phyloP scores from a whole-genome alignment of 495 filamentous ascomycete species.

The Neurospora sp. region DNA sequence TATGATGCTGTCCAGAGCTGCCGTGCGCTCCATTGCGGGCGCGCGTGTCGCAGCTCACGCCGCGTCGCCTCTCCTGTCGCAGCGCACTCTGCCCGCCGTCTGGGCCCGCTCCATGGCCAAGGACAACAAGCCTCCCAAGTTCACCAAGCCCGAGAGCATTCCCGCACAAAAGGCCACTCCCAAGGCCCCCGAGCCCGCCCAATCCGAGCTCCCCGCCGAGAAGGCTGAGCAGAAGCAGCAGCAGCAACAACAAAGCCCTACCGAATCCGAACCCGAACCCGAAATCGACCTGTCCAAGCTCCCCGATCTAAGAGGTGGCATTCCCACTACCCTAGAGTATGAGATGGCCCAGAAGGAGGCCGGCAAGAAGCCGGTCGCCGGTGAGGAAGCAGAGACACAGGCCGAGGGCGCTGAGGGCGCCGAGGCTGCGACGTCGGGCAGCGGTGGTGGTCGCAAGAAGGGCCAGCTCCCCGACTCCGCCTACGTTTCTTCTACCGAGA shows the following conservation, averaged over 20 bases:
- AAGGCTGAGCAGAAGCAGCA: not conserved
- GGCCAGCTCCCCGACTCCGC: constrained; percentile 67
- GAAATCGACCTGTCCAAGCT: constrained; percentile 46
- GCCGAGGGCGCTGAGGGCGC: constrained; percentile 18
- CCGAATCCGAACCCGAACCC: constrained; percentile 14
- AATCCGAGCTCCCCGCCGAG: not conserved
- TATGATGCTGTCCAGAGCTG: constrained; percentile 34
- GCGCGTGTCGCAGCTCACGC: constrained; percentile 15
- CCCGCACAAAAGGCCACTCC: constrained; percentile 9
- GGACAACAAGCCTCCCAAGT: constrained; percentile 20
- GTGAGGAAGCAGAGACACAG: not conserved
- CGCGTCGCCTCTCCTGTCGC: constrained; percentile 14
- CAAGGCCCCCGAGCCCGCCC: not conserved
- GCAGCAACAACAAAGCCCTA: constrained; percentile 7
- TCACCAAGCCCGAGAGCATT: constrained; percentile 7
- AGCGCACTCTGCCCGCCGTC: constrained; percentile 15
- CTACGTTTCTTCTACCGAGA: constrained; percentile 84
- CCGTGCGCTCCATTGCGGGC: constrained; percentile 24
- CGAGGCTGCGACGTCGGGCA: constrained; percentile 34
- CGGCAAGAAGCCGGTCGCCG: not conserved
- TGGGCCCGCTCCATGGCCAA: constrained; percentile 34
- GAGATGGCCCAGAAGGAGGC: constrained; percentile 32
- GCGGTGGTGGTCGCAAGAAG: constrained; percentile 36
- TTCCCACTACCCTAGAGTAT: constrained; percentile 79
- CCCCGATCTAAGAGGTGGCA: constrained; percentile 82